These are phyloP conservation scores for Crepidotus sp. DNA, from an alignment of 1,284 basidiomycete species.

Conservation along the genomic window DNA sequence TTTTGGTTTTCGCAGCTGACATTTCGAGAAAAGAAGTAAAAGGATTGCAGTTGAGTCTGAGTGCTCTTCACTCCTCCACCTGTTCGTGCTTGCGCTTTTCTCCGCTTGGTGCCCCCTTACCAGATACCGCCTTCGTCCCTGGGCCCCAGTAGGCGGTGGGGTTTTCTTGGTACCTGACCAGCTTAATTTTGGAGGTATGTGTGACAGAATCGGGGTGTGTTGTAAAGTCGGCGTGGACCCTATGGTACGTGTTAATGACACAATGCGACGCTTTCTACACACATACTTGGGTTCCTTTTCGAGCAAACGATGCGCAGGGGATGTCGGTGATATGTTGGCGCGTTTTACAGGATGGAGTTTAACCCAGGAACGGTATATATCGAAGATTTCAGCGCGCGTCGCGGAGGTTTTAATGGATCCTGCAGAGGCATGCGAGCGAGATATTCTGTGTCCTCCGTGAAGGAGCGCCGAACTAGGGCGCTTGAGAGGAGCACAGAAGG, in stretches of 20 bases:
- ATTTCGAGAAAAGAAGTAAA: no score
- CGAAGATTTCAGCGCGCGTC: slow-evolving; percentile 64
- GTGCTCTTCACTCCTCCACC: slow-evolving; percentile 25
- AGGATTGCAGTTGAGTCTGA: no score
- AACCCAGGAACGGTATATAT: slow-evolving; percentile 80
- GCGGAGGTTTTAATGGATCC: slow-evolving; percentile 92
- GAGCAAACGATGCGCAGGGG: slow-evolving; percentile 60
- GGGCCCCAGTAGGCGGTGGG: slow-evolving; percentile 93
- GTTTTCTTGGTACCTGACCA: slow-evolving; percentile 89
- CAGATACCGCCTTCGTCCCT: slow-evolving; percentile 43
- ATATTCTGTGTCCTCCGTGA: slow-evolving; percentile 77
- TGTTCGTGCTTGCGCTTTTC: slow-evolving; percentile 39
- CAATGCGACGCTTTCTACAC: not conserved
- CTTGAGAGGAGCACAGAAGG: slow-evolving; percentile 1
- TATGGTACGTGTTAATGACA: slow-evolving; percentile 24
- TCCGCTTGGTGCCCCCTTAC: slow-evolving; percentile 29
- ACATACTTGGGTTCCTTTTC: slow-evolving; percentile 59
- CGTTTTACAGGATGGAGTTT: slow-evolving; percentile 76
- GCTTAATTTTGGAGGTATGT: slow-evolving; percentile 55
- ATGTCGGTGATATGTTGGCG: slow-evolving; percentile 67
- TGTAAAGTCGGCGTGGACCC: slow-evolving; percentile 64
- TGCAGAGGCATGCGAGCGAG: slow-evolving; percentile 81
- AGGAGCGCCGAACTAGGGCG: slow-evolving; percentile 71
- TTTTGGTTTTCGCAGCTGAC: no score
- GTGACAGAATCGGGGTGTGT: slow-evolving; percentile 59